Evolutionary conservation across 2,329 filamentous ascomycete genomes (phyloP).

Genomic region (Anisogramma anomala): DNA sequence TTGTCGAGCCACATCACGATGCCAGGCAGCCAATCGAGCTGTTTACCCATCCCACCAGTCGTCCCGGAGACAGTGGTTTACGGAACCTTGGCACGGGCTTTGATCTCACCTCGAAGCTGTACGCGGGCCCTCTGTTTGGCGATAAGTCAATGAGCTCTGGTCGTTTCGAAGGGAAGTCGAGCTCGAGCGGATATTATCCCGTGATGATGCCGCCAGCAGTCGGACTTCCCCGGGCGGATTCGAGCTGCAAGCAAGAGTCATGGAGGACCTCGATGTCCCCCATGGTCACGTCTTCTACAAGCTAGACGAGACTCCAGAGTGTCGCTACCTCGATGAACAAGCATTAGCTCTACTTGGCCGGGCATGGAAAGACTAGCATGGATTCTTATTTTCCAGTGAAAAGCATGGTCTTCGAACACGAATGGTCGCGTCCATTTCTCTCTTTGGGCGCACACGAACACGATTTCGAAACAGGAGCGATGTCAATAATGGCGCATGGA

Average conservation of each 20-base stretch:
- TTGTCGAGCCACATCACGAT: constrained; percentile 38
- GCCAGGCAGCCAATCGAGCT: constrained; percentile 35
- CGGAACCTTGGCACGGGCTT: constrained; percentile 22
- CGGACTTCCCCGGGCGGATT: constrained; percentile 33
- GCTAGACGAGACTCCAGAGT: constrained; percentile 19
- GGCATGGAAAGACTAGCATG: too few species aligned
- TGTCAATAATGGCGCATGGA: constrained; percentile 14
- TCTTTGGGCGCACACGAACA: background rate
- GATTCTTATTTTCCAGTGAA: too few species aligned
- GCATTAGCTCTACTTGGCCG: too few species aligned
- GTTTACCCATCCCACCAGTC: constrained; percentile 28
- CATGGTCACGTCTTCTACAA: constrained; percentile 15
- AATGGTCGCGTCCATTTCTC: background rate
- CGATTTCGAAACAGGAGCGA: constrained; percentile 5
- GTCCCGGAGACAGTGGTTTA: constrained; percentile 23
- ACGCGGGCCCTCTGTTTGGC: constrained; percentile 29
- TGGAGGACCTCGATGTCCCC: constrained; percentile 16
- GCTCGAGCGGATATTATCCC: constrained; percentile 43
- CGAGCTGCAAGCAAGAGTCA: constrained; percentile 6
- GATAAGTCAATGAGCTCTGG: constrained; percentile 28
- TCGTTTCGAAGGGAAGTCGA: constrained; percentile 42
- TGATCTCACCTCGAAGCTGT: constrained; percentile 30
- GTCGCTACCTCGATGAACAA: constrained; percentile 13
- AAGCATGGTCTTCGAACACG: background rate
- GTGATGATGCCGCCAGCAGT: constrained; percentile 29